Base-by-base conservation (phyloP, 805 yeast genomes). In the Wickerhamiella cacticola region DNA sequence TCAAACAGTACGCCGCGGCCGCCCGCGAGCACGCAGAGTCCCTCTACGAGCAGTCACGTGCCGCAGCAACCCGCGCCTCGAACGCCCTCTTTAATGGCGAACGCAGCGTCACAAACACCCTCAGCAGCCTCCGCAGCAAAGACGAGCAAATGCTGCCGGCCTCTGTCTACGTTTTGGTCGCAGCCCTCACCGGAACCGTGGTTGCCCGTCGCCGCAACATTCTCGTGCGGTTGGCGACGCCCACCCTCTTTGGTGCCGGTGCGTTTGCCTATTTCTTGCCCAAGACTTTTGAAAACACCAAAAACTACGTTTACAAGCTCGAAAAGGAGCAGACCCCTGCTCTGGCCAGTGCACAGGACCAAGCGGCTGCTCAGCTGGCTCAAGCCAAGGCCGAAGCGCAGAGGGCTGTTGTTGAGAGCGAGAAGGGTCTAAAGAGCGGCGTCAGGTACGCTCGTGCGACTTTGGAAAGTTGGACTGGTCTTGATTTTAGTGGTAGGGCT, bases 191-290 rank as follows among this genome's bases (percentile, higher is more conserved):
- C 6, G 95, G 95, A 33, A 73, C 81, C 41, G 79, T 85, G 46
- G 56, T 79, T 44, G 76, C 92, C 1, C 81, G 94, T 57, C 76
- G 79, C 56, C 71, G 82, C 50, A 76, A 76, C 49, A 54, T 79
- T 19, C 46, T 79, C 2, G 58, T 81, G 10, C 76, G 79, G 56
- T 68, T 71, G 2, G 52, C 73, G 0, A 65, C 74, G 13, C 95
- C 95, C 1, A 48, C 79, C 2, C 64, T 68, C 0, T 70, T 80
- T 46, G 92, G 88, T 12, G 52, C 73, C 24, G 72, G 67, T 5
- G 77, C 89, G 0, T 83, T 86, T 66, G 74, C 69, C 51, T 71
- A 74, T 61, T 79, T 82, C 56, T 70, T 84, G 56, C 95, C 95
- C 15, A 64, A 71, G 45, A 86, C 95, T 0, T 83, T 75, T 56